Base-by-base conservation (phyloP, 495 filamentous ascomycete genomes). In the Bacidia gigantensis region DNA sequence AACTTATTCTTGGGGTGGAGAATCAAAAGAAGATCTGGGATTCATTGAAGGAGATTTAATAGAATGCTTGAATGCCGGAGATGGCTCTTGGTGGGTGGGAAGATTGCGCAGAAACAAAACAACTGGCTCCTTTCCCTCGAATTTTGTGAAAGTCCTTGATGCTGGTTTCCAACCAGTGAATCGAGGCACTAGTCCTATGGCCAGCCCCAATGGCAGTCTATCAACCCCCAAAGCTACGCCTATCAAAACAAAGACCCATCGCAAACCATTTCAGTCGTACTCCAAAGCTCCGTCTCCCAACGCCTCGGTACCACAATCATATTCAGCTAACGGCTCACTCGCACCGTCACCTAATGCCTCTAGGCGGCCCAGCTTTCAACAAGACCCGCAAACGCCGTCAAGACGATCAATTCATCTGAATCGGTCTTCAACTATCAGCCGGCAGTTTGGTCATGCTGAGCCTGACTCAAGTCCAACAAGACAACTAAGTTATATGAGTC, bases 21-120 rank as follows among this genome's bases (percentile, higher is more conserved):
- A 98, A 79, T 89, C 86, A 2, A 94, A 90, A 68, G 79, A 82
- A 58, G 92, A 98, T 63, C 73, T 98, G 50, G 92, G 92, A 18
- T 97, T 98, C 65, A 82, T 97, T 55, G 93, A 98, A 65, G 92
- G 93, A 42, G 92, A 98, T 68, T 69, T 97, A 54, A 98, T 98
- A 62, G 92, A 98, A 77, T 95, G 89, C 63, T 73, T 98, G 18
- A 98, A 97, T 65, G 92, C 92, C 2, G 92, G 92, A 49, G 92
- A 98, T 68, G 93, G 93, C 24, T 85, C 84, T 49, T 98, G 92
- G 93, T 98, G 92, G 92, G 95, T 86, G 69, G 92, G 92, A 23
- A 80, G 90, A 45, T 64, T 97, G 62, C 81, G 79, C 56, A 78
- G 93, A 52, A 92, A 97, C 64, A 80, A 82, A 63, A 88, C 89